Conservation (phyloP, 106 monocot species). For the Allium cepa region DNA sequence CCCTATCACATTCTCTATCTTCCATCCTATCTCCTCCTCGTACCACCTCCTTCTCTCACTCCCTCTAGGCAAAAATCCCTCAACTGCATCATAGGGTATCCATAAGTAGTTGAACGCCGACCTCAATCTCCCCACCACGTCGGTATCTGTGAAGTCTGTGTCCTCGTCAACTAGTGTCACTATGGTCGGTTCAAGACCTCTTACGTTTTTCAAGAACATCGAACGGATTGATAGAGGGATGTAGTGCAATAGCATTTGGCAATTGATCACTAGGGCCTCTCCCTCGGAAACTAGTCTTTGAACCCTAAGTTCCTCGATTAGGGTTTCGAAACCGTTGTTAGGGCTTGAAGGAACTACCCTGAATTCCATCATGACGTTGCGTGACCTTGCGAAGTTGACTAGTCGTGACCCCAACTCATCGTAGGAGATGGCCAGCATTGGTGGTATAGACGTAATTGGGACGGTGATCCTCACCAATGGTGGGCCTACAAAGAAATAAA, state of each 20-base stretch:
- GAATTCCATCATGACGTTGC: slow-evolving; percentile 83
- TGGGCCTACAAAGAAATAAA: slow-evolving; percentile 17
- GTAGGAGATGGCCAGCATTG: slow-evolving; percentile 47
- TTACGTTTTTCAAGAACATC: slow-evolving; percentile 50
- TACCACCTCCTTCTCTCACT: slow-evolving; percentile 77
- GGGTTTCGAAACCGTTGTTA: slow-evolving; percentile 43
- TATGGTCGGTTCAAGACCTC: slow-evolving; percentile 48
- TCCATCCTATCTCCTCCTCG: slow-evolving; percentile 76
- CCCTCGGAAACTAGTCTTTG: slow-evolving; percentile 42
- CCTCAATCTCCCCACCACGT: slow-evolving; percentile 54
- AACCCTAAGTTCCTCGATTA: slow-evolving; percentile 52
- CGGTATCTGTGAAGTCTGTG: slow-evolving; percentile 54
- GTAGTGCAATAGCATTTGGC: slow-evolving; percentile 78
- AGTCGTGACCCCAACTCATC: slow-evolving; percentile 65
- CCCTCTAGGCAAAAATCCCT: slow-evolving; percentile 54
- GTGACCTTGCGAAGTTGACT: slow-evolving; percentile 66
- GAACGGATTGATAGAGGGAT: slow-evolving; percentile 51
- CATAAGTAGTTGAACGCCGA: slow-evolving; percentile 91
- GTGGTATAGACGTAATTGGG: slow-evolving; percentile 28
- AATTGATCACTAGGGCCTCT: slow-evolving; percentile 86
- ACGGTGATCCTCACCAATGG: slow-evolving; percentile 69
- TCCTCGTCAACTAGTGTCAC: slow-evolving; percentile 85
- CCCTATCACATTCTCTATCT: slow-evolving; percentile 85
- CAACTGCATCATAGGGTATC: slow-evolving; percentile 88
- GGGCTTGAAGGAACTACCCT: slow-evolving; percentile 40